Evolutionary conservation across 164 flowering plant genomes (phyloP).

Genomic region (Akebia trifoliata): DNA sequence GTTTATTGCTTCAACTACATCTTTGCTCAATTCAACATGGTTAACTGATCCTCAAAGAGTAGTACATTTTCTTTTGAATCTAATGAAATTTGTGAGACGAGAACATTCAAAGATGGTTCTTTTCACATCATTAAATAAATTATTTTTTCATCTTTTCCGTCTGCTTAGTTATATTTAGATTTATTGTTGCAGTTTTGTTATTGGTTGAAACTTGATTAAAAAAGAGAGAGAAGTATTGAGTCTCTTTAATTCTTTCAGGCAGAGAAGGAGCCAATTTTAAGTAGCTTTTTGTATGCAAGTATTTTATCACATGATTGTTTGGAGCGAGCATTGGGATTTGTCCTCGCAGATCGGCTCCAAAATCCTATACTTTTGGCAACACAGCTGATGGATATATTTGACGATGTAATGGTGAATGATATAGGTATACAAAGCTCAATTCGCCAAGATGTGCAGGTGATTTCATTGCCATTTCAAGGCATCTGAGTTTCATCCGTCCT

Average conservation of each 20-base stretch:
- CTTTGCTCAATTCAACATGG: background rate
- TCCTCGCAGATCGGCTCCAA: constrained; percentile 76
- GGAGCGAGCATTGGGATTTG: constrained; percentile 74
- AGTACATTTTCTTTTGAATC: background rate
- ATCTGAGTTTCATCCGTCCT: constrained; percentile 13
- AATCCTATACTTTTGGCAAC: constrained; percentile 71
- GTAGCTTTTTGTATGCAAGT: constrained; percentile 83
- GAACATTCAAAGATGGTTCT: background rate
- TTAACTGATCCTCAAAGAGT: background rate
- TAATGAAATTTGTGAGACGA: background rate
- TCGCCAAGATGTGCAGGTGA: constrained; percentile 80
- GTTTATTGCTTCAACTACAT: background rate
- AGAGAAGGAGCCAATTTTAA: constrained; percentile 81
- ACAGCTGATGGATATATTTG: constrained; percentile 68
- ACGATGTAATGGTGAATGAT: constrained; percentile 56
- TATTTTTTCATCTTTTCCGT: background rate
- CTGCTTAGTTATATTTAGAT: too few relatives aligned
- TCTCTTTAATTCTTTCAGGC: constrained; percentile 45
- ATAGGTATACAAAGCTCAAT: constrained; percentile 56
- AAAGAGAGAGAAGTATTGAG: background rate
- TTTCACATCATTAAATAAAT: background rate
- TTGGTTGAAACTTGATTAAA: too few relatives aligned
- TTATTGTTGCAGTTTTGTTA: too few relatives aligned
- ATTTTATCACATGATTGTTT: constrained; percentile 70
- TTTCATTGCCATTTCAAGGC: constrained; percentile 8